Evolutionary conservation across 2,329 filamentous ascomycete species (phyloP), one percentile per base, ranked within the genome.

Genomic region (Ophiosphaerella narmari): DNA sequence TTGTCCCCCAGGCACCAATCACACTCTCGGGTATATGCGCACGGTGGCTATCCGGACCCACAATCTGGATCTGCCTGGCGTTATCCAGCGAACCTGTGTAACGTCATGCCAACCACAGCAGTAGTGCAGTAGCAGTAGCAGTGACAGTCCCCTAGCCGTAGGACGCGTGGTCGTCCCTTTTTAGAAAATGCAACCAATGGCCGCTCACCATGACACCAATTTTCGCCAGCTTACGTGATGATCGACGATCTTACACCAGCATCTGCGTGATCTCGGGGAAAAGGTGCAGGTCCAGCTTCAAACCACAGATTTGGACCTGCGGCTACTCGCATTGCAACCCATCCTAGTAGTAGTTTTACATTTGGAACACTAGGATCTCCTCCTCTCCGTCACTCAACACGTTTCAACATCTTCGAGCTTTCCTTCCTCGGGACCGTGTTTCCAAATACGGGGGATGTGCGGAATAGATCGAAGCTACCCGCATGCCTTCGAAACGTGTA

Each of bases 181-280:
- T 34, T 33, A 37, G 14, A 18, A 18, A 45, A 12, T 38, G 13
- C 38, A 16, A 31, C 56, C 56, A 59, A 46, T 50, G 11, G 36
- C 12, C 2, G 7, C 7, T 26, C 8, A 16, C 11, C 32, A 43
- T 33, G 13, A 43, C 13, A 11, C 4, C 32, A 23, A 14, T 21
- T 29, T 16, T 35, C n/a, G 16, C 33, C 31, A 16, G 31, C 40
- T 14, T 14, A 26, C 21, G 5, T 8, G 11, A n/a, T 35, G 40
- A 56, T 59, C 48, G 41, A 43, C 48, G 38, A 50, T 54, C 47
- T 42, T 53, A 31, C 40, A 38, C n/a, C 43, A 50, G 47, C 39
- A 48, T 39, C 48, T 48, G 56, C 54, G 48, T 40, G 21, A 59
- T 52, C 46, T 50, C 35, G 40, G 46, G 49, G 16, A 45, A 26